Evolutionary conservation across 2,329 filamentous ascomycete species (phyloP).

Genomic region (Biscogniauxia sp.): DNA sequence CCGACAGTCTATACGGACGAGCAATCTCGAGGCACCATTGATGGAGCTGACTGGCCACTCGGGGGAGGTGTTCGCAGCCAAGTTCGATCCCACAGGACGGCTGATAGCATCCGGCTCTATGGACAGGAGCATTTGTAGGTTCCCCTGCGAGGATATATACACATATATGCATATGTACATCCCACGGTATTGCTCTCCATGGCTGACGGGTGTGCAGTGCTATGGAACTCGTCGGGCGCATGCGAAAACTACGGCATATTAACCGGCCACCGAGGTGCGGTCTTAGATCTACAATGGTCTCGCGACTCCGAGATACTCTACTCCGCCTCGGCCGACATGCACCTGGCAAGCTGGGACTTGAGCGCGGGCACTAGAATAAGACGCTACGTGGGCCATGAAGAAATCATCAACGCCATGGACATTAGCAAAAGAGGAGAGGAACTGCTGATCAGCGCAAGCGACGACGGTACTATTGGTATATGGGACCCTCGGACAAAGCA

Average conservation of each 20-base stretch:
- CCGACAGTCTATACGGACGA: conserved; percentile 70
- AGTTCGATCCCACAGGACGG: conserved; percentile 85
- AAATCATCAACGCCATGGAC: conserved; percentile 91
- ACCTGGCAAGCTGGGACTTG: conserved; percentile 91
- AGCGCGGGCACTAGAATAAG: conserved; percentile 91
- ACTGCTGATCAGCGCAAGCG: conserved; percentile 83
- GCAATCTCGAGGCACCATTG: conserved; percentile 80
- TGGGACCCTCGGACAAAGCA: conserved; percentile 95
- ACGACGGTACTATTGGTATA: conserved; percentile 90
- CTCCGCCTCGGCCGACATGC: conserved; percentile 90
- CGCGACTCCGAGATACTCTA: conserved; percentile 89
- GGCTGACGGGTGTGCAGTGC: conserved; percentile 54
- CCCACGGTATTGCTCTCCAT: neutral
- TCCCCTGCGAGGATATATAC: neutral
- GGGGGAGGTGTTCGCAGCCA: conserved; percentile 88
- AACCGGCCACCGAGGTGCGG: conserved; percentile 83
- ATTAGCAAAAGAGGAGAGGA: conserved; percentile 89
- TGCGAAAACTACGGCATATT: conserved; percentile 93
- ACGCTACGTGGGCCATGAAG: conserved; percentile 88
- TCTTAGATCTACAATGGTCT: conserved; percentile 94
- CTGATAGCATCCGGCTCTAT: conserved; percentile 92
- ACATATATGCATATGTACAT: neutral
- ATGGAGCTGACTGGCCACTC: conserved; percentile 84
- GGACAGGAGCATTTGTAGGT: conserved; percentile 84
- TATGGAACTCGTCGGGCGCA: conserved; percentile 89